Evolutionary conservation across 2,329 filamentous ascomycete species (phyloP).

Genomic region (Ilyonectria mors-panacis): DNA sequence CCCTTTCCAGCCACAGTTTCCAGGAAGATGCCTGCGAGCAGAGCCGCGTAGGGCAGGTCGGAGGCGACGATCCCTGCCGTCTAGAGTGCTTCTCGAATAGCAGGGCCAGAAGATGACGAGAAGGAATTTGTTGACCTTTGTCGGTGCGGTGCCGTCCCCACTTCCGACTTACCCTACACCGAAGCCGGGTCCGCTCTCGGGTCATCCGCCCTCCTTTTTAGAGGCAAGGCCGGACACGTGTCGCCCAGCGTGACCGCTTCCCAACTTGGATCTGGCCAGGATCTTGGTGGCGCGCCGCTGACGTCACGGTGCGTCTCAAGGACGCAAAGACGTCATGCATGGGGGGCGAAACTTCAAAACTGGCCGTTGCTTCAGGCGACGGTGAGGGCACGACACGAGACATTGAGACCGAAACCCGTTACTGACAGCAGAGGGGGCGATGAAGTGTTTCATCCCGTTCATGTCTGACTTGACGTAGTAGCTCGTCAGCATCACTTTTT

Average conservation of each 20-base stretch:
- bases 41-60: constrained; percentile 20
- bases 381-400: constrained; percentile 35
- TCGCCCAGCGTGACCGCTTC: constrained; percentile 43
- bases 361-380: constrained; percentile 42
- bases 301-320: constrained; percentile 43
- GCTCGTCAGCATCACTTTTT: constrained; percentile 2
- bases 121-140: background rate
- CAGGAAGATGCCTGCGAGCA: constrained; percentile 22
- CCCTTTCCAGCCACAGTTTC: constrained; percentile 26
- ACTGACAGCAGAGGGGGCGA: constrained; percentile 2
- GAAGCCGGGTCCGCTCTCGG: background rate
- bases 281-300: constrained; percentile 49
- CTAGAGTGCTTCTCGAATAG: background rate
- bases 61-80: constrained; percentile 6
- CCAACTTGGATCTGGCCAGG: constrained; percentile 49
- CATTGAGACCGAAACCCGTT: constrained; percentile 22
- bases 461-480: background rate
- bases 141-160: background rate
- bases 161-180: constrained; percentile 29
- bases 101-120: background rate
- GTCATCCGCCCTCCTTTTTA: constrained; percentile 25
- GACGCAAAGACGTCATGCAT: constrained; percentile 47
- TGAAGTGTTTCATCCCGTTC: background rate
- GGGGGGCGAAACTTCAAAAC: constrained; percentile 35
- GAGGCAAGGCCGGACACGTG: constrained; percentile 42